phyloP scores from a whole-genome alignment of 2,329 filamentous ascomycete genomes.

The Aspergillus neotritici region DNA sequence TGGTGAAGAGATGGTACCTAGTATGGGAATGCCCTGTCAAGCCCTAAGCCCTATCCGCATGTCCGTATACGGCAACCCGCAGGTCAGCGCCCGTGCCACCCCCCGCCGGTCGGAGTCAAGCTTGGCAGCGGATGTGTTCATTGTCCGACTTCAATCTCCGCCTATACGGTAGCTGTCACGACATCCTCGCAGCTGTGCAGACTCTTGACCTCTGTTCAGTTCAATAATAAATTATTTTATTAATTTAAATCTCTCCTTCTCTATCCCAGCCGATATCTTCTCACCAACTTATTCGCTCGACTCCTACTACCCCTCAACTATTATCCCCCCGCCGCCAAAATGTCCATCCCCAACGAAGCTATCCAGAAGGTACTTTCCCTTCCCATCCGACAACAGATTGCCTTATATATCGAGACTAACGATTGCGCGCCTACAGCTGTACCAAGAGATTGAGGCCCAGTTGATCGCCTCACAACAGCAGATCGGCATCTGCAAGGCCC shows the following conservation, averaged over 20 bases:
- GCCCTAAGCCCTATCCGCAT: constrained; percentile 18
- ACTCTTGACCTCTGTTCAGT: too few species aligned
- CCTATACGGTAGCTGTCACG: too few species aligned
- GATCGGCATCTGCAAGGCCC: constrained; percentile 75
- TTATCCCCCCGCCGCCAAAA: constrained; percentile 38
- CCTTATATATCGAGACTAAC: too few species aligned
- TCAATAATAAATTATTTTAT: background rate
- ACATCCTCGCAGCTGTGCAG: too few species aligned
- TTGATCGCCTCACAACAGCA: constrained; percentile 86
- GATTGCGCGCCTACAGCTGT: constrained; percentile 53
- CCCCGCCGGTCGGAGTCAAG: constrained; percentile 7
- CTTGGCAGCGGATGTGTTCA: constrained; percentile 11
- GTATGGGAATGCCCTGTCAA: background rate
- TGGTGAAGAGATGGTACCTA: too few species aligned
- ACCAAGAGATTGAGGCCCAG: constrained; percentile 90
- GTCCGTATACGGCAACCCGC: constrained; percentile 7
- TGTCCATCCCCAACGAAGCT: constrained; percentile 93
- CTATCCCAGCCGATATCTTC: background rate
- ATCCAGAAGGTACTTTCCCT: constrained; percentile 69
- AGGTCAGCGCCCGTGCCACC: background rate
- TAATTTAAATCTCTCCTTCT: background rate
- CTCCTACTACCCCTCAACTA: constrained; percentile 4
- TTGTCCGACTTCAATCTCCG: background rate
- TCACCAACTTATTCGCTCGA: background rate
- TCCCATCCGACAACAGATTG: background rate